Base-by-base conservation (phyloP, 257 asterid species). In the Solanum chiquidenum region DNA sequence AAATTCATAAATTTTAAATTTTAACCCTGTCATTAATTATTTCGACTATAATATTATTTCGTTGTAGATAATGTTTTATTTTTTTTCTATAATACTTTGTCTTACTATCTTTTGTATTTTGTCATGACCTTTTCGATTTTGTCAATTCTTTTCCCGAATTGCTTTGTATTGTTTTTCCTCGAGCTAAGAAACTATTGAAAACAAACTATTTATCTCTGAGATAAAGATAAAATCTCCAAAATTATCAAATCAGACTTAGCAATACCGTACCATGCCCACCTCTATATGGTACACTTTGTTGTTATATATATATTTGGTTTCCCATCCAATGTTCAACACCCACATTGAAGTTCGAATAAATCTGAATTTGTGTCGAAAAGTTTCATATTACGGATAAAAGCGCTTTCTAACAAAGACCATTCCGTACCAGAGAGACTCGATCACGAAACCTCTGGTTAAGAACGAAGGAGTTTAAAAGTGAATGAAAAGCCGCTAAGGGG, bases 311-410 rank as follows among this genome's bases (percentile, higher is more conserved):
- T 55, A 14, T 55, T 6, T 55, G 7, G 0, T 52, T 2, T 55
- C 0, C 0, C 25, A 7, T 0, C 0, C 25, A 55, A 20, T 20
- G 64, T 55, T 55, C 0, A 4, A 1, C 20, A 55, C 0, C 4
- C 25, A 20, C 0, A 20, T 2, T 55, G 64, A 55, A 55, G 25
- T 20, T 0, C 4, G 1, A 7, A 2, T 20, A 55, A 18, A 20
- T 58, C 0, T 0, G 12, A 0, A 58, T 3, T 7, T 0, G 12
- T 21, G 1, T 0, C 2, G 27, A 0, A 58, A 21, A 58, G 0
- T 1, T 5, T 0, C 66, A 7, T 4, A 58, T 7, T 3, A 7
- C 0, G 12, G 5, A 1, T 7, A 58, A 20, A 0, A 58, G 0
- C 2, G 10, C 5, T 55, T 4, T 5, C 5, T 20, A 20, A 55